Evolutionary conservation across 108 stramenopile genomes (phyloP).

Genomic region (Skeletonema potamos): DNA sequence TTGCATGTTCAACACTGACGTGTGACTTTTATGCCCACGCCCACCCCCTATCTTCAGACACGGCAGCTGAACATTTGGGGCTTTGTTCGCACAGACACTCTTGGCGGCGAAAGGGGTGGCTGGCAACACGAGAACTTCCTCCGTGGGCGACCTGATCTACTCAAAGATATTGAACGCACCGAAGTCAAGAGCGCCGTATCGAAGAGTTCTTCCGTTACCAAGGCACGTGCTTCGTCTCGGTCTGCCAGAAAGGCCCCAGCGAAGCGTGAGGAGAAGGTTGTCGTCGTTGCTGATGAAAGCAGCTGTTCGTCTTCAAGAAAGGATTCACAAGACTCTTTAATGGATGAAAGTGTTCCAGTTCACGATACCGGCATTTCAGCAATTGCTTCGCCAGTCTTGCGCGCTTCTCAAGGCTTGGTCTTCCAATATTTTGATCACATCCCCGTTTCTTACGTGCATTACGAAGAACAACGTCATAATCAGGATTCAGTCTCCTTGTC

Average conservation of each 20-base stretch:
- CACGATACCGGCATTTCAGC: not conserved
- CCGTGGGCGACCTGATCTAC: not conserved
- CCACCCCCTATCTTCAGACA: not conserved
- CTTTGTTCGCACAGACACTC: not conserved
- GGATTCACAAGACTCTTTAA: not conserved
- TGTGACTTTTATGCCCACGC: not conserved
- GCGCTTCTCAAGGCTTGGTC: not conserved
- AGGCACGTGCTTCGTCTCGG: not conserved
- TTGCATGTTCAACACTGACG: not conserved
- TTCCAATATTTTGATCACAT: not conserved
- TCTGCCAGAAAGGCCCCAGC: not conserved
- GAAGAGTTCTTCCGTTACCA: too few species aligned
- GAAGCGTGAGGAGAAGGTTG: not conserved
- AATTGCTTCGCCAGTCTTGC: not conserved
- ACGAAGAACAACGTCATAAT: not conserved
- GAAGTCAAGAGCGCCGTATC: not conserved
- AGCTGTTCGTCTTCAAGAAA: not conserved
- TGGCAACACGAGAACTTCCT: not conserved
- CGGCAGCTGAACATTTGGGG: constrained; percentile 2
- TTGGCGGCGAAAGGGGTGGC: not conserved
- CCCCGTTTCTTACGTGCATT: not conserved
- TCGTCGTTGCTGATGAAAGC: not conserved
- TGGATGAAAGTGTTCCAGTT: not conserved
- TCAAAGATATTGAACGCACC: not conserved
- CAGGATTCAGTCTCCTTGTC: not conserved